phyloP scores from a whole-genome alignment of 257 asterid genomes.

The Fraxinus excelsior region DNA sequence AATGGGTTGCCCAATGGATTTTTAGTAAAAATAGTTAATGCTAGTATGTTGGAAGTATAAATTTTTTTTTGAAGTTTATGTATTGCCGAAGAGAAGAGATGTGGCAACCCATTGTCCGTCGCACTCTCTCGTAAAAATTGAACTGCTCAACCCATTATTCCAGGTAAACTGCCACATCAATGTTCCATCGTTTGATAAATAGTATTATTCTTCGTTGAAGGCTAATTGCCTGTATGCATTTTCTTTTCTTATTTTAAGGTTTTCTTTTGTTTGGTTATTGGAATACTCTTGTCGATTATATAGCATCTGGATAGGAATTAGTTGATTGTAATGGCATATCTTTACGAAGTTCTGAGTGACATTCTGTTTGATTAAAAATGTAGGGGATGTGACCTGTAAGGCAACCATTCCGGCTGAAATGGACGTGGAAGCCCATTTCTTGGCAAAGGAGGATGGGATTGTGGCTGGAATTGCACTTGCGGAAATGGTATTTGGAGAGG shows the following conservation, averaged over 20 bases:
- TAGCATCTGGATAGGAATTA: neutral
- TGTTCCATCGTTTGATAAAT: no score
- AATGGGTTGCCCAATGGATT: neutral
- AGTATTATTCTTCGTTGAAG: neutral
- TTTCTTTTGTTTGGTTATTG: neutral
- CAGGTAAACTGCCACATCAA: no score
- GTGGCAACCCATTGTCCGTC: no score
- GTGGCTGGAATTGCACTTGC: slow-evolving; percentile 92
- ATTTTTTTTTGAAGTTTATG: neutral
- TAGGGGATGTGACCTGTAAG: slow-evolving; percentile 94
- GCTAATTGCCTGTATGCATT: neutral
- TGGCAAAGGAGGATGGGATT: slow-evolving; percentile 94
- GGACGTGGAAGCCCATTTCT: slow-evolving; percentile 88
- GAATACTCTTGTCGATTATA: neutral
- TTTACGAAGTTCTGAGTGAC: neutral
- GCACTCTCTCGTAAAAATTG: no score
- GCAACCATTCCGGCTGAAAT: slow-evolving; percentile 87
- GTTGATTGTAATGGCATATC: neutral
- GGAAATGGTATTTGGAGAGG: slow-evolving; percentile 84
- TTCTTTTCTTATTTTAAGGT: neutral
- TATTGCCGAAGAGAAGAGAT: neutral
- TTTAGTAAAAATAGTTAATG: neutral
- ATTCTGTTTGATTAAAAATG: slow-evolving; percentile 19
- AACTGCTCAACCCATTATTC: no score
- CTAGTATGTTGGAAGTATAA: neutral